Evolutionary conservation across 345 rosid genomes (phyloP), one percentile per base, ranked within the genome.

Genomic region (Eucalyptus pauciflora): DNA sequence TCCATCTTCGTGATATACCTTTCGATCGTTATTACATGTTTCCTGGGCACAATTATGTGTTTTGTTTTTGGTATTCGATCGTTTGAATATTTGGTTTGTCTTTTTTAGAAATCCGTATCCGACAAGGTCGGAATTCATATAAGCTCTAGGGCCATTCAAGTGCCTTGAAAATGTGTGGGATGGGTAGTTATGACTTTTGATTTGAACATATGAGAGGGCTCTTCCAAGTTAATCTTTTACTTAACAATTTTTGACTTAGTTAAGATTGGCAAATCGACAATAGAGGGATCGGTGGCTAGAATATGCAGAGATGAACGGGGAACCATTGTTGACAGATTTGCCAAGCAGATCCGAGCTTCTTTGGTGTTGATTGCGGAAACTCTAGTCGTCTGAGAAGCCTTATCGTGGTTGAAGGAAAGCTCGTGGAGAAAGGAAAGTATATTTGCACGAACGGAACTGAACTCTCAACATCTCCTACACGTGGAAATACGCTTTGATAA

Each of bases 1-100:
- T 52, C 2, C 0, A 52, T 52, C 10, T 52, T 0, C 2, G 0
- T 7, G 2, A 52, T 20, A 7, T 52, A 20, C 1, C 4, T 52
- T 20, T 0, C 0, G 10, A 52, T 52, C 1, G 0, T 1, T 20
- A 2, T 52, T 52, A 52, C 5, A 52, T 52, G 1, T 52, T 52
- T 52, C 10, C 1, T 0, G 0, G 2, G 0, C 10, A 52, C 2
- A 0, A 18, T 52, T 52, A 0, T 8, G 1, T 0, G 0, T 52
- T 52, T 7, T 52, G 24, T 52, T 52, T 52, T 52, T 1, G 0
- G 4, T 52, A 52, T 52, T 52, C 0, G 2, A 52, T 52, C 10
- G 2, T 52, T 52, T 0, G 0, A 52, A 10, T 18, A 8, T 52
- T 52, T 0, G 0, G 10, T 52, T 52, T 0, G 0, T 7, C n/a